Base-by-base conservation (phyloP, 192 early-diverging fungal species). In the Coemansia sp. region DNA sequence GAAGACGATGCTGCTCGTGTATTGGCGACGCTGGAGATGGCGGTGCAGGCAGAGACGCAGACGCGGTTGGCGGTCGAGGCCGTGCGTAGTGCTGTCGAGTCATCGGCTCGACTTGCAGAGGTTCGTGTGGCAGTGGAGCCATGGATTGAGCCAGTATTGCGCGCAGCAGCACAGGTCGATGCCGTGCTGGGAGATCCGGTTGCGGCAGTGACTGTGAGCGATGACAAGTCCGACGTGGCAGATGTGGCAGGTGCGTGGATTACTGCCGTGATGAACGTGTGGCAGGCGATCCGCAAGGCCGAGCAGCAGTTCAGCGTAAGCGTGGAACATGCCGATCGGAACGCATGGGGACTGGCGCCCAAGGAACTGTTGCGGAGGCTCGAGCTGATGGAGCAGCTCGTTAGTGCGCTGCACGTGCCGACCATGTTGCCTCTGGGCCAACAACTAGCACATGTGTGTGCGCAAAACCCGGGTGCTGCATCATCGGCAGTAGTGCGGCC, bases 281-380 rank as follows among this genome's bases (percentile, higher is more conserved):
- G 77, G 77, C 77, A 80, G 58, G 52, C 64, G 1, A 65, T 80
- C 12, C 21, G 55, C 39, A 51, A n/a, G 6, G 77, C 77, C n/a
- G 72, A 80, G 55, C 7, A 60, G 48, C 59, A 67, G 61, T 65
- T 47, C 47, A 23, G 17, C 17, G 55, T 48, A 0, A 45, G n/a
- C 3, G 45, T 11, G 3, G n/a, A 21, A 10, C 53, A 19, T 17
- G 32, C 29, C 9, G 65, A 74, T 21, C 11, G 35, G 43, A 74
- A 74, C 39, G 29, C 41, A 24, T 80, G 72, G 72, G 77, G 77
- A 5, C 38, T 80, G 49, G 35, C 32, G 49, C 49, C 72, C 61
- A 74, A 73, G 41, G 77, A 80, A 65, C 69, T 80, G 9, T 32
- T 80, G 45, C 68, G 58, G 14, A 60, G 70, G 15, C n/a, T 71